A percentile compares a stretch with the other conserved stretches of the same genome.
Conservation (phyloP, 2,329 filamentous ascomycete genomes). For the Bipolaris gigantea region DNA sequence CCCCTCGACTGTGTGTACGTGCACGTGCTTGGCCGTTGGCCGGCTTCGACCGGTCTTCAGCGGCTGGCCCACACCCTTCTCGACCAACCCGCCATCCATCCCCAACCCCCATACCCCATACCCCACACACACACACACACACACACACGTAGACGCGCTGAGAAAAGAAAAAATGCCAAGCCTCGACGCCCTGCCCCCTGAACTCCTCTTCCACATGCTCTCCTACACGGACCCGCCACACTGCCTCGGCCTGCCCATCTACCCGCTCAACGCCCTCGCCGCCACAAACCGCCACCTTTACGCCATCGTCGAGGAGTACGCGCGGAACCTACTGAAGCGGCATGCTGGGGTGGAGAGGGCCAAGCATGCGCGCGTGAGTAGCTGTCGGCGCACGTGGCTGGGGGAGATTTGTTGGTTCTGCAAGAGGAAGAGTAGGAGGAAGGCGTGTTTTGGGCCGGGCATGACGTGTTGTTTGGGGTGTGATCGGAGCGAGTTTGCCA, state of each 20-base stretch:
- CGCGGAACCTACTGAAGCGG: conserved; percentile 30
- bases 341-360: conserved; percentile 23
- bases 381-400: conserved; percentile 32
- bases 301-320: conserved; percentile 34
- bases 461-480: conserved; percentile 34
- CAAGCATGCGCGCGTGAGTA: conserved; percentile 17
- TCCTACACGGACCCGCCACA: conserved; percentile 20
- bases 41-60: no score
- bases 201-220: conserved; percentile 36
- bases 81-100: no score
- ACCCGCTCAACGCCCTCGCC: conserved; percentile 31
- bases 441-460: conserved; percentile 26
- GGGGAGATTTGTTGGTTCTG: conserved; percentile 33
- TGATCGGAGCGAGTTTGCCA: conserved; percentile 30
- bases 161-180: no score
- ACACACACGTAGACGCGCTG: no score
- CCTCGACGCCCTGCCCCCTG: conserved; percentile 30
- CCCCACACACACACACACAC: no score
- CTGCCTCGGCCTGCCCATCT: conserved; percentile 1
- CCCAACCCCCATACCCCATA: no score
- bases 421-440: conserved; percentile 26
- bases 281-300: conserved; percentile 28
- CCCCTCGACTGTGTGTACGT: no score
- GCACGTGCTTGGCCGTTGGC: no score
- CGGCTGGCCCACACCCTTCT: no score